These are phyloP conservation scores for Sutorius eximius DNA, from an alignment of 1,284 basidiomycete species.

Conservation along the genomic window DNA sequence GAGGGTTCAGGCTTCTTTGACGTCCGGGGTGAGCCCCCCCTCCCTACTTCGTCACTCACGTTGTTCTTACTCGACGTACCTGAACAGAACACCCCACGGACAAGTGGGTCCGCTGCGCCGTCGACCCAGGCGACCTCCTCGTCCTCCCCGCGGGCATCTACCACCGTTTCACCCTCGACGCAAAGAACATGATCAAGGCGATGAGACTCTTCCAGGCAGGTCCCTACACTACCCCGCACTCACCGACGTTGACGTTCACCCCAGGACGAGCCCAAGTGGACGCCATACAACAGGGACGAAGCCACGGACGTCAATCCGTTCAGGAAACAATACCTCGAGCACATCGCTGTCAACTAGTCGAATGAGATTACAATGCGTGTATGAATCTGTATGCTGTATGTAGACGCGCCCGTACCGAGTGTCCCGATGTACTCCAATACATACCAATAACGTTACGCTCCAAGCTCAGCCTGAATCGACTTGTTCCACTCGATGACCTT, in stretches of 20 bases:
- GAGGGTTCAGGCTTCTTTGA: constrained; percentile 86
- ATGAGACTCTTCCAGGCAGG: constrained; percentile 77
- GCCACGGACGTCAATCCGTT: constrained; percentile 65
- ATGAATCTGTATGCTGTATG: neutral
- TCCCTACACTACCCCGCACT: neutral
- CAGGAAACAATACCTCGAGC: constrained; percentile 61
- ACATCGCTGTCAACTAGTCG: constrained; percentile 36
- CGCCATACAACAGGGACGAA: constrained; percentile 63
- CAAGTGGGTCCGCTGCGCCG: constrained; percentile 71
- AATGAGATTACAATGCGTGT: neutral
- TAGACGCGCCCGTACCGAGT: neutral
- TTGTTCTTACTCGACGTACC: neutral
- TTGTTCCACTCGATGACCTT: constrained; percentile 51
- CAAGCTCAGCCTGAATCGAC: constrained; percentile 12
- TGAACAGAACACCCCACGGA: constrained; percentile 52
- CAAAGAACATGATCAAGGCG: constrained; percentile 64
- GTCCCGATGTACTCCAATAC: neutral
- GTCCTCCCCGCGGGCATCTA: constrained; percentile 80
- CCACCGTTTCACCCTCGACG: constrained; percentile 83
- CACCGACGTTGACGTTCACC: neutral
- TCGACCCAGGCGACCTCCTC: constrained; percentile 71
- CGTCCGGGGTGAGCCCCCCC: constrained; percentile 57
- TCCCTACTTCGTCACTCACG: no score
- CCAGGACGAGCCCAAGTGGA: constrained; percentile 88
- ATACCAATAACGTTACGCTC: constrained; percentile 14